These are phyloP conservation scores for Apiospora pterosperma DNA, from an alignment of 2,329 filamentous ascomycete genomes.

Conservation along the genomic window DNA sequence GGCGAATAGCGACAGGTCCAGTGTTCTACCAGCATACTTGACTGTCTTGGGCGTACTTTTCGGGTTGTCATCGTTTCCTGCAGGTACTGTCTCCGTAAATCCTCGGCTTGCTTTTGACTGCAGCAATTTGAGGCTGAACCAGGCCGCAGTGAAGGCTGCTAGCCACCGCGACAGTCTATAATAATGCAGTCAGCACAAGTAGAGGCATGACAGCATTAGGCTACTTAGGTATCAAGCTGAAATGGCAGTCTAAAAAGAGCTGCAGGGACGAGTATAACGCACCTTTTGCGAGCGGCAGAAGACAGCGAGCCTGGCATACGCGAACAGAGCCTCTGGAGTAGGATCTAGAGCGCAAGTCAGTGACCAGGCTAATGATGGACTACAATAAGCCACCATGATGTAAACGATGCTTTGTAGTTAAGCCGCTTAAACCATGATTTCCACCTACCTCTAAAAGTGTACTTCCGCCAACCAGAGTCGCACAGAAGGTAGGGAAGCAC, in stretches of 20 bases:
- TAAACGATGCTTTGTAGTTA: not conserved
- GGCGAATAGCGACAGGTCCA: constrained; percentile 81
- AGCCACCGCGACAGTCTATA: constrained; percentile 53
- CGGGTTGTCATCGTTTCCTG: constrained; percentile 23
- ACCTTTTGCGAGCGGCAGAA: constrained; percentile 28
- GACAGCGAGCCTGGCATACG: constrained; percentile 20
- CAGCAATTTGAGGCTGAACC: constrained; percentile 53
- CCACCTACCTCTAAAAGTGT: constrained; percentile 55
- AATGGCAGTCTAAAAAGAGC: not conserved
- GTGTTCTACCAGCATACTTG: constrained; percentile 62
- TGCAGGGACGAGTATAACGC: constrained; percentile 10
- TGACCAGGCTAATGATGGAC: not conserved
- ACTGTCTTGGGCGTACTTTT: constrained; percentile 14
- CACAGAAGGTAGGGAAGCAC: constrained; percentile 62
- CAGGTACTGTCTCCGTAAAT: constrained; percentile 37
- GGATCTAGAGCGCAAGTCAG: constrained; percentile 13
- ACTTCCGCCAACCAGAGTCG: constrained; percentile 55
- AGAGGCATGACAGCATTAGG: not conserved
- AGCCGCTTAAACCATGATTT: not conserved
- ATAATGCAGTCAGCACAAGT: not conserved
- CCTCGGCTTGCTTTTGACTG: constrained; percentile 50
- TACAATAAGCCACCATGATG: not conserved
- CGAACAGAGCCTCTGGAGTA: constrained; percentile 21
- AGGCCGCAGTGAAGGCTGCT: constrained; percentile 55
- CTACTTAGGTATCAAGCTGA: not conserved